These are phyloP conservation scores for Cryptococcus maquisensis DNA, from an alignment of 1,284 basidiomycete species.

Conservation along the genomic window DNA sequence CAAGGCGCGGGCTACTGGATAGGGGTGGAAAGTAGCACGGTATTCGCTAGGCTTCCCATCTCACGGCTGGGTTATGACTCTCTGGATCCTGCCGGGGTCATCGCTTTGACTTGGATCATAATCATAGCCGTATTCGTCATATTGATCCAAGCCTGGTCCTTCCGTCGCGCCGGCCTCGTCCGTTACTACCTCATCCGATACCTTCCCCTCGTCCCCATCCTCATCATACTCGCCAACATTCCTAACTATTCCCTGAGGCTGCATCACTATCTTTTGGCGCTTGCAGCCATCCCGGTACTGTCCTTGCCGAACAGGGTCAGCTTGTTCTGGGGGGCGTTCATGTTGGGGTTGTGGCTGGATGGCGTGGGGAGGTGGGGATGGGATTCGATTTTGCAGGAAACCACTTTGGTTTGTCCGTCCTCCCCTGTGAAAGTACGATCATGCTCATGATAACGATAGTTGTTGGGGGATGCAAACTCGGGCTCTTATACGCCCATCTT, in stretches of 20 bases:
- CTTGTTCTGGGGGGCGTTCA: slow-evolving; percentile 36
- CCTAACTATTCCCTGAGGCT: slow-evolving; percentile 33
- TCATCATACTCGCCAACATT: slow-evolving; percentile 32
- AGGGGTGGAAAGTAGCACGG: slow-evolving; percentile 37
- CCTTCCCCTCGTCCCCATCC: slow-evolving; percentile 34
- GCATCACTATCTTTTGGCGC: slow-evolving; percentile 41
- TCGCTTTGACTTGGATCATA: slow-evolving; percentile 25
- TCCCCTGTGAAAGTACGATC: background rate
- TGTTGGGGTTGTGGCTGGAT: slow-evolving; percentile 41
- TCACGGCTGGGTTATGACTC: slow-evolving; percentile 34
- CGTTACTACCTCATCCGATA: slow-evolving; percentile 41
- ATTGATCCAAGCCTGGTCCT: slow-evolving; percentile 28
- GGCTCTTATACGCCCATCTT: slow-evolving; percentile 9
- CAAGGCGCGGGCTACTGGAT: slow-evolving; percentile 45
- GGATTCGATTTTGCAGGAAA: slow-evolving; percentile 38
- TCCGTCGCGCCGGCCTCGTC: slow-evolving; percentile 33
- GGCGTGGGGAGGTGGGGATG: slow-evolving; percentile 44
- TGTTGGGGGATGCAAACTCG: slow-evolving; percentile 24
- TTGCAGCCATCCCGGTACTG: slow-evolving; percentile 37
- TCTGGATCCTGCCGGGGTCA: slow-evolving; percentile 27
- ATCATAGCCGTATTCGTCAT: slow-evolving; percentile 32
- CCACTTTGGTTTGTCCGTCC: slow-evolving; percentile 21
- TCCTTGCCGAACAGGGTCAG: slow-evolving; percentile 38
- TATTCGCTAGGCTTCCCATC: slow-evolving; percentile 41
- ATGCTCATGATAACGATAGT: slow-evolving; percentile 7